Base-by-base conservation (phyloP, 208 protist species). In the Histomonas meleagridis region DNA sequence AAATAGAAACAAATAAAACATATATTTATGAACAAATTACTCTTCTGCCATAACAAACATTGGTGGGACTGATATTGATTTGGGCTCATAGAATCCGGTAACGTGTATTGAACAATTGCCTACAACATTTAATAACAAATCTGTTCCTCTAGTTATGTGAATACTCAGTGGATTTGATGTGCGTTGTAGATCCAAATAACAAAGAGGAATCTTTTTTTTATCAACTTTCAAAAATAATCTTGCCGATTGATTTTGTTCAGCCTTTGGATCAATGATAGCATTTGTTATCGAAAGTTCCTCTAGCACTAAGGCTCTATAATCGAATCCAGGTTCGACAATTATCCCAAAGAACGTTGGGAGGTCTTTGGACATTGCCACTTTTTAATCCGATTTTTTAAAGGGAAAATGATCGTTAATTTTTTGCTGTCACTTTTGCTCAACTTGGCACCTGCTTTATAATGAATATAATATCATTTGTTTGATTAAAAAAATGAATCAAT, bases 231-330 rank as follows among this genome's bases (percentile, higher is more conserved):
- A 32, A 7, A 86, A 55, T 38, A 86, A n/a, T 18, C 76, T 32
- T 38, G 76, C 43, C 51, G 43, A 18, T n/a, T 43, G 40, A 12
- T 46, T 28, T 86, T 32, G 40, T 32, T 5, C 2, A n/a, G 76
- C 76, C 23, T 86, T 46, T 55, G 76, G 76, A 55, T 51, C 76
- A n/a, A 86, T 55, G 55, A 86, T 28, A 55, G 76, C 76, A 32
- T 46, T 51, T 26, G 76, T 57, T 86, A 86, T 5, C 9, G 55
- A 16, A 16, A 86, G 21, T 4, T 86, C 76, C 26, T 55, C 46
- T 5, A 26, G 23, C 1, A 57, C 14, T 4, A 38, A 46, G 21
- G 46, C 32, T 55, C 28, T 86, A 48, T 86, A 86, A 57, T 86
- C 43, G 46, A 51, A 51, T 38, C 55, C 55, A 57, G 76, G 76